Evolutionary conservation across 2,329 filamentous ascomycete genomes (phyloP), one percentile per base, ranked within the genome.

Genomic region (Aspergillus sojae): DNA sequence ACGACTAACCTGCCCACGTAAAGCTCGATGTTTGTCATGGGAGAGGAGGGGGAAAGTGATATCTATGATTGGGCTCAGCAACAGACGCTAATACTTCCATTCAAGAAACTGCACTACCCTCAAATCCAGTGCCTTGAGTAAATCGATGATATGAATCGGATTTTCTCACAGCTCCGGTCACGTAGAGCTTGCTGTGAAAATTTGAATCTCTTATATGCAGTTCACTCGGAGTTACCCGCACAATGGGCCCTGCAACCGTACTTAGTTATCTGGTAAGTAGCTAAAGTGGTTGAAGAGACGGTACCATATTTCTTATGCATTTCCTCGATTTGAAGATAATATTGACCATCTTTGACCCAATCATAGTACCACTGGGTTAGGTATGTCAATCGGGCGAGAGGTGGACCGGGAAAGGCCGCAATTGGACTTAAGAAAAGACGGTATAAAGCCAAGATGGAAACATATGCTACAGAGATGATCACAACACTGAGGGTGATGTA

Each of bases 261-360:
- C 12, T 39, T 16, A 39, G 28, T 16, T 36, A 5, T 10, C 19
- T n/a, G 10, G 10, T 58, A 16, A 48, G 57, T n/a, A 0, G n/a
- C 9, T 21, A 23, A 11, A 28, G 30, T 19, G 7, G 9, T 21
- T 12, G 32, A 58, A 34, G 11, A 23, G 16, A 11, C 16, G 9
- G 16, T 58, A 58, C 57, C 57, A 21, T 58, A 50, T 32, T 30
- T 58, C 26, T 21, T 11, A 32, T 58, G 57, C 43, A 58, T 32
- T 36, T 58, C 28, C 30, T 58, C 39, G 9, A 58, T 34, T 36
- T 48, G n/a, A 7, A 30, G 41, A 26, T 58, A 58, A 32, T 58
- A 58, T n/a, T 58, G 57, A 5, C 57, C 57, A 11, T 19, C n/a
- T 32, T 58, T 32, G 14, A 58, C n/a, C 57, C 57, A 58, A 23